phyloP scores from a whole-genome alignment of 2,329 filamentous ascomycete genomes.

The Paracoccidioides brasiliensis region DNA sequence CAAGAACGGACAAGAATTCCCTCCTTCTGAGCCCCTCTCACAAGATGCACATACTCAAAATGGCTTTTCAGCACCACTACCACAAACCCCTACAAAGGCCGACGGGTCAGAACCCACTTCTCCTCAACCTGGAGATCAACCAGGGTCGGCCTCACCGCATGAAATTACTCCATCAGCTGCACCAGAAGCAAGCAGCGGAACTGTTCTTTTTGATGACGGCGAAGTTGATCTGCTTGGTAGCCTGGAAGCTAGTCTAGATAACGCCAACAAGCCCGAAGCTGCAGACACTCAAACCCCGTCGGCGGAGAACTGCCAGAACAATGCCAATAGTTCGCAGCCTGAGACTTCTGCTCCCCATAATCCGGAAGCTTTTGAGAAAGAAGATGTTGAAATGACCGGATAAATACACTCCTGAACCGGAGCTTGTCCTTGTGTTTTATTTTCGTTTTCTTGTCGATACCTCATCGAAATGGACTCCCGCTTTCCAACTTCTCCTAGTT shows the following conservation, averaged over 20 bases:
- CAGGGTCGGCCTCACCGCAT: background rate
- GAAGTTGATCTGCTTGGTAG: constrained; percentile 37
- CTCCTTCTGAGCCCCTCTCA: background rate
- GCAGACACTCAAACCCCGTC: background rate
- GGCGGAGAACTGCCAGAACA: background rate
- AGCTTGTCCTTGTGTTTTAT: background rate
- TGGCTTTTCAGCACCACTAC: background rate
- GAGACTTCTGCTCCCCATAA: background rate
- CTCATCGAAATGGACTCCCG: background rate
- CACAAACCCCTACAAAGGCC: background rate
- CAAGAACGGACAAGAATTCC: background rate
- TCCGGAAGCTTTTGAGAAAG: background rate
- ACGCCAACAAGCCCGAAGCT: background rate
- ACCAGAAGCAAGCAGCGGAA: background rate
- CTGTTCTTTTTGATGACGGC: constrained; percentile 17
- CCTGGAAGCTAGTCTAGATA: constrained; percentile 32
- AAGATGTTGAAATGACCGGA: constrained; percentile 2
- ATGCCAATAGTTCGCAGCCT: background rate
- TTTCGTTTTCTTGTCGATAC: background rate
- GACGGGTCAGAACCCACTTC: background rate
- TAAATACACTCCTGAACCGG: background rate
- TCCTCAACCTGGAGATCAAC: background rate
- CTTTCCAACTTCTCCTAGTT: background rate
- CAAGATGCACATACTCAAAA: background rate
- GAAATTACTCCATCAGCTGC: background rate